Conservation (phyloP, 345 rosid genomes). For the Camelina laxa region DNA sequence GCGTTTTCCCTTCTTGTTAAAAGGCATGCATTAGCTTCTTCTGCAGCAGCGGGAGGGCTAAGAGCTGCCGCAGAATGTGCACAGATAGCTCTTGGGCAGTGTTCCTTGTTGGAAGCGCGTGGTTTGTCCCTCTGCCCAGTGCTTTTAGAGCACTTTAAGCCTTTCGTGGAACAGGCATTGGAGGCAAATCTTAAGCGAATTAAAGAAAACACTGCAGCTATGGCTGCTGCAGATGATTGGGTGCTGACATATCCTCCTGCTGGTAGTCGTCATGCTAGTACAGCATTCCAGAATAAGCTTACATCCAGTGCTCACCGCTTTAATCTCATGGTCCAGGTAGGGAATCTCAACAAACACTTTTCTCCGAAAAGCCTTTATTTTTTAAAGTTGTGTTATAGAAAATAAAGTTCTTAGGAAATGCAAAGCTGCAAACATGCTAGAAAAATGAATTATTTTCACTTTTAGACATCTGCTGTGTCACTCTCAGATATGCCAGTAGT, state of each 20-base stretch:
- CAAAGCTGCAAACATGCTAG: conserved; percentile 3
- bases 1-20: no score
- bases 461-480: background rate
- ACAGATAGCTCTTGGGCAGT: no score
- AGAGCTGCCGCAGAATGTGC: no score
- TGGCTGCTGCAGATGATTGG: conserved; percentile 99
- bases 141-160: conserved; percentile 85
- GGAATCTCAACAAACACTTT: conserved; percentile 19
- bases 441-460: conserved; percentile 19
- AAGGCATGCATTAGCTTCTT: no score
- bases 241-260: conserved; percentile 70
- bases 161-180: conserved; percentile 94
- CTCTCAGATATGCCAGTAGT: no score
- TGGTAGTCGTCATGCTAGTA: conserved; percentile 72
- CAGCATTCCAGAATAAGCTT: conserved; percentile 82
- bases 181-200: conserved; percentile 95
- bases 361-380: background rate
- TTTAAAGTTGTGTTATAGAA: background rate
- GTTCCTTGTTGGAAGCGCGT: conserved; percentile 86
- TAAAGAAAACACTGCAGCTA: conserved; percentile 97
- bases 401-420: conserved; percentile 7
- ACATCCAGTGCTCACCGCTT: conserved; percentile 97
- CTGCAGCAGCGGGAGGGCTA: no score
- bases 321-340: conserved; percentile 99
- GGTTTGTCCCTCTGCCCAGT: conserved; percentile 94